Base-by-base conservation (phyloP, 192 early-diverging fungal genomes). In the Coemansia sp. region DNA sequence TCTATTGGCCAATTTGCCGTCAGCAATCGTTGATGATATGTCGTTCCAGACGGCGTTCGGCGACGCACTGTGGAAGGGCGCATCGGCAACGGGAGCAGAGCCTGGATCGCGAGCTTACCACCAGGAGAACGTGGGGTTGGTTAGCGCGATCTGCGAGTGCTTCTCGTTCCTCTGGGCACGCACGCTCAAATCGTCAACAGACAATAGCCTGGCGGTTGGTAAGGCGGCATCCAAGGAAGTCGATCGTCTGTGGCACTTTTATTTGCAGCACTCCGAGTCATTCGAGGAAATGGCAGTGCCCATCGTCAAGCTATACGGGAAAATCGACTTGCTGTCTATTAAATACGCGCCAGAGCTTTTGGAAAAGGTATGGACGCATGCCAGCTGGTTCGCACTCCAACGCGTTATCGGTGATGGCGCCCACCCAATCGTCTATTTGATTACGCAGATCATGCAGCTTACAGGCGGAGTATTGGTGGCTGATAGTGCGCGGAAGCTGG, bases 1-100 rank as follows among this genome's bases (percentile, higher is more conserved):
- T 0, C 74, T 96, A 8, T 69, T 96, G 41, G 86, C 86, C 7
- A 76, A 85, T 66, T 57, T 94, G 11, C 91, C 92, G 0, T 62
- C 72, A n/a, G 25, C 27, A 0, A 38, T 75, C 2, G 38, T 78
- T 15, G 73, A 84, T 44, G 59, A 55, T 8, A 66, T 77, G 38
- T 62, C 59, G 48, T 84, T 84, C 42, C 73, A 69, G 39, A 46
- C 59, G 25, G 39, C 36, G 45, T 70, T 84, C 31, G 46, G 66
- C 27, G 62, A 57, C 29, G 81, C 77, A 23, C 70, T 84, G 21
- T 84, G 81, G 81, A 73, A 78, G 46, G 73, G 81, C 31, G 73
- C 67, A 34, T 50, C 19, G 41, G 45, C n/a, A 5, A 58, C 36
- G 19, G 67, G 41, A 5, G 53, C 42, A 19, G 57, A 37, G 21